Evolutionary conservation across 2,329 filamentous ascomycete genomes (phyloP).

Genomic region (Fusarium bulbicola): DNA sequence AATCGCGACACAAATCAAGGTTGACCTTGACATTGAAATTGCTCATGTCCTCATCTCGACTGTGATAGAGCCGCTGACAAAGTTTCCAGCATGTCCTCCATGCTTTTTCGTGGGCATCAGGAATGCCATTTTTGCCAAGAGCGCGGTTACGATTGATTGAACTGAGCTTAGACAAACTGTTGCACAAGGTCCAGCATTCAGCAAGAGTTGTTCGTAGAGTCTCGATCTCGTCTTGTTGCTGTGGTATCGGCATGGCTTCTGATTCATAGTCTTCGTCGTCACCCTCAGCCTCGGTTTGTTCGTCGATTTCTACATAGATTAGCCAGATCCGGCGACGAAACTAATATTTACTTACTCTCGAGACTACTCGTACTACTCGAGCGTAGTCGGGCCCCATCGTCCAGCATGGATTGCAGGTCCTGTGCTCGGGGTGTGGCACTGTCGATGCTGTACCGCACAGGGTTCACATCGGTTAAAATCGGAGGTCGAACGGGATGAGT

Average conservation of each 20-base stretch:
- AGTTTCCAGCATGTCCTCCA: slow-evolving; percentile 96
- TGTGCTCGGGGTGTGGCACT: slow-evolving; percentile 83
- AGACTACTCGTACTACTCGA: slow-evolving; percentile 78
- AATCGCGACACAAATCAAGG: slow-evolving; percentile 87
- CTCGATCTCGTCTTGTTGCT: slow-evolving; percentile 67
- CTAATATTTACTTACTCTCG: slow-evolving; percentile 66
- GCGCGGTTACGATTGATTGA: slow-evolving; percentile 83
- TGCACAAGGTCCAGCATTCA: slow-evolving; percentile 95
- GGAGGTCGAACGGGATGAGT: slow-evolving; percentile 68
- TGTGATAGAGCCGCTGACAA: slow-evolving; percentile 88
- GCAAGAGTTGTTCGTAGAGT: slow-evolving; percentile 80
- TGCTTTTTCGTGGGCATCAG: slow-evolving; percentile 83
- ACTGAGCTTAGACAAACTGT: slow-evolving; percentile 85
- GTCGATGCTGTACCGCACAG: slow-evolving; percentile 71
- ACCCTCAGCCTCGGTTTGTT: slow-evolving; percentile 60
- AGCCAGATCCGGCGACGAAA: slow-evolving; percentile 3
- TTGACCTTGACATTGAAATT: slow-evolving; percentile 76
- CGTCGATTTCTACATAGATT: slow-evolving; percentile 61
- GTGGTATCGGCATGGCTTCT: slow-evolving; percentile 51
- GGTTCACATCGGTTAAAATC: slow-evolving; percentile 78
- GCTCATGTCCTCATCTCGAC: slow-evolving; percentile 74
- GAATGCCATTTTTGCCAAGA: slow-evolving; percentile 77
- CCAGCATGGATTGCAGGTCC: slow-evolving; percentile 77
- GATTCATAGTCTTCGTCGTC: slow-evolving; percentile 64
- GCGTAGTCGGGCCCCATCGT: slow-evolving; percentile 63